Conservation (phyloP, 2,329 filamentous ascomycete species). For the Ophiosphaerella herpotricha region DNA sequence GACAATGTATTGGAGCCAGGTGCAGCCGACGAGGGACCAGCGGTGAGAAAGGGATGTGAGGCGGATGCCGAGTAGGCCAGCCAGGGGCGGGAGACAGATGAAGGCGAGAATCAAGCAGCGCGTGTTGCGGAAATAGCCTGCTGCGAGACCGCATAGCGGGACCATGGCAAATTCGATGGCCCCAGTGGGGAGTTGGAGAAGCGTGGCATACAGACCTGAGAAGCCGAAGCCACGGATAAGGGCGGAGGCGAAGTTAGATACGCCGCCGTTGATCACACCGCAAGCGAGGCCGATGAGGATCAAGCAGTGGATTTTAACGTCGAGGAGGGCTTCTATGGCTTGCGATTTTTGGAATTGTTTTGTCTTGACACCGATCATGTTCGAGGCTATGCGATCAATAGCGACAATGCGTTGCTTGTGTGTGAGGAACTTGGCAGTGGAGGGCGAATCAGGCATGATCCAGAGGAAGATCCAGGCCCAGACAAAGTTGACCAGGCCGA, state of each 20-base stretch:
- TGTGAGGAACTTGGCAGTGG: slow-evolving; percentile 42
- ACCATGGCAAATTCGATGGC: slow-evolving; percentile 51
- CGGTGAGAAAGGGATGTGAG: slow-evolving; percentile 53
- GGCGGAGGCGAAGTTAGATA: slow-evolving; percentile 56
- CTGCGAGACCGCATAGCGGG: slow-evolving; percentile 40
- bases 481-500: slow-evolving; percentile 43
- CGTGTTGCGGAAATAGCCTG: slow-evolving; percentile 35
- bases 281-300: slow-evolving; percentile 50
- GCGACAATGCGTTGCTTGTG: slow-evolving; percentile 48
- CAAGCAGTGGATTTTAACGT: slow-evolving; percentile 48
- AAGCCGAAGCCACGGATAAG: slow-evolving; percentile 53
- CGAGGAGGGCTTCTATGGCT: slow-evolving; percentile 48
- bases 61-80: slow-evolving; percentile 56
- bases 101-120: slow-evolving; percentile 42
- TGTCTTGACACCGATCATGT: slow-evolving; percentile 51
- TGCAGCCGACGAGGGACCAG: slow-evolving; percentile 57
- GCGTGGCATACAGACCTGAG: slow-evolving; percentile 47
- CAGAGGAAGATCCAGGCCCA: slow-evolving; percentile 44
- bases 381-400: slow-evolving; percentile 46
- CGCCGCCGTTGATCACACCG: slow-evolving; percentile 57
- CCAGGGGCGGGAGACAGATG: slow-evolving; percentile 54
- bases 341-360: slow-evolving; percentile 44
- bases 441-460: slow-evolving; percentile 46
- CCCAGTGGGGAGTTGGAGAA: slow-evolving; percentile 51
- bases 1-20: slow-evolving; percentile 58